Base-by-base conservation (phyloP, 768 basidiomycete genomes). In the Melanogaster broomeanus region DNA sequence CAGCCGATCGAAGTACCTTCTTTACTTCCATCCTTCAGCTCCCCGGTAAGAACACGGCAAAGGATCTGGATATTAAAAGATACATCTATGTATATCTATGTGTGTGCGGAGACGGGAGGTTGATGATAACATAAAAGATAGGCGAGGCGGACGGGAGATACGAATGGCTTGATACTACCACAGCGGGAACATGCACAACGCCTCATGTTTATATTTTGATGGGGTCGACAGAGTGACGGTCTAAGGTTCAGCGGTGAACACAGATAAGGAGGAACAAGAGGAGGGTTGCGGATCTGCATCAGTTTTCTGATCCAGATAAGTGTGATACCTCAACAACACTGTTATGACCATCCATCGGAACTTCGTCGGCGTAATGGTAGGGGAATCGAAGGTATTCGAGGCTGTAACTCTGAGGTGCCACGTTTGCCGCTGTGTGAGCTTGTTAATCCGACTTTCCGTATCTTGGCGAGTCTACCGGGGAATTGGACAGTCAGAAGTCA, bases 391-490 rank as follows among this genome's bases (percentile, higher is more conserved):
- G 72, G 54, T 39, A 59, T 13, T 28, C 57, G 55, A n/a, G 44
- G 30, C 40, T 62, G 59, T 28, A 58, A 28, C 28, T 57, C 58
- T 16, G 55, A n/a, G 22, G 31, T 25, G 4, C 39, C 40, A 35
- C 47, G 59, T 44, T 52, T 58, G 22, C 52, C 57, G 24, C 53
- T 44, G 4, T 57, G 63, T 51, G 68, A 41, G 43, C 59, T 72
- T n/a, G 67, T 68, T 34, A 77, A 56, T 16, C 77, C 75, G 11
- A 76, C 70, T 58, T 74, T 77, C 47, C 77, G 71, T 61, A 77
- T 77, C 50, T 72, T 75, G 41, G 72, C 72, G n/a, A 79, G 68
- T 53, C 74, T 75, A 51, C 11, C 22, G 40, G 30, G 59, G 41
- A 28, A 40, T 28, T 48, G 33, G 11, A 22, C 3, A 43, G 31